Evolutionary conservation across 2,329 filamentous ascomycete species (phyloP), one percentile per base, ranked within the genome.

Genomic region (Apiospora hydei): DNA sequence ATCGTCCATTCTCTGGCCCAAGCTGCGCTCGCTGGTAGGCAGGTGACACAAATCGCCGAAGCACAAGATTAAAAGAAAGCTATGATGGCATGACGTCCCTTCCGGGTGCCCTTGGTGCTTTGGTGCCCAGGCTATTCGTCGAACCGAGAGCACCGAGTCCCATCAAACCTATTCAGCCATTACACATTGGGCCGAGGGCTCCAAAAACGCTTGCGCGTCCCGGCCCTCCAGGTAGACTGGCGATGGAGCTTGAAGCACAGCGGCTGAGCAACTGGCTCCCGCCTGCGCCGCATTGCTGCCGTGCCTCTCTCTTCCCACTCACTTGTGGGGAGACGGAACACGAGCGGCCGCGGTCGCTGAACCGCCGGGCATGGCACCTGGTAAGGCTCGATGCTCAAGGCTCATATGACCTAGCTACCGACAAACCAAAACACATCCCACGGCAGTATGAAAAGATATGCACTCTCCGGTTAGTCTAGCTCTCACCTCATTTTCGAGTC

Each of bases 11-110:
- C 34, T 18, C 53, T 38, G 53, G 53, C 30, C 53, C 53, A 61
- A 38, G 53, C 53, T 61, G 53, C 30, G 18, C 26, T 61, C 53
- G 53, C 34, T 61, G 53, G 26, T 61, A 34, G 53, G 30, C 53
- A 61, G 14, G 53, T 61, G 53, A 61, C 57, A 64, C 57, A 64
- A 64, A 64, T 64, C 57, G 57, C 57, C 57, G 34, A 64, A 64
- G 57, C 57, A 41, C 57, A 64, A 64, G 57, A 64, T 64, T 38
- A 41, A 41, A 64, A n/a, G 30, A 61, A 38, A 64, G 57, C 34
- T n/a, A 64, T 64, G 57, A 64, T 64, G 57, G n/a, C 57, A 64
- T 64, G 57, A 64, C 57, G 57, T 64, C 34, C 34, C 57, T 41
- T 64, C 14, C 51, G 49, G n/a, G 11, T 30, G 26, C 8, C 51